phyloP scores from a whole-genome alignment of 768 basidiomycete genomes.

The Baorangia bicolor region DNA sequence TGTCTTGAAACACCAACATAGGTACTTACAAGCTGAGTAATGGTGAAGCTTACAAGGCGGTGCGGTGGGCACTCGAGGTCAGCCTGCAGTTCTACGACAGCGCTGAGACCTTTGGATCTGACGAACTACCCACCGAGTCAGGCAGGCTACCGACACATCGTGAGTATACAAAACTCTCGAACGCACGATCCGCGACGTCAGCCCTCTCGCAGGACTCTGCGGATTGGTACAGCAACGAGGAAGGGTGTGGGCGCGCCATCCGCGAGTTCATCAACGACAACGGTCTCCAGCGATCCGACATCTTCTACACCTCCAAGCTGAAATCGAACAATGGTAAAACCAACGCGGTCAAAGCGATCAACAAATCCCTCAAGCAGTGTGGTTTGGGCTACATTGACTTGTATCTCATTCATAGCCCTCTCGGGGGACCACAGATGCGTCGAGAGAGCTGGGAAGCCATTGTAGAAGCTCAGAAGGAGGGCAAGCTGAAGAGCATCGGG shows the following conservation, averaged over 20 bases:
- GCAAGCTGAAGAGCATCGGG: not conserved
- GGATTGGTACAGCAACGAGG: constrained; percentile 48
- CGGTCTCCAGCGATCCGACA: constrained; percentile 41
- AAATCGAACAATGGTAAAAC: constrained; percentile 47
- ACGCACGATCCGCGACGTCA: not conserved
- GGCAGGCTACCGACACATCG: constrained; percentile 12
- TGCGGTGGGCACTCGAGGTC: constrained; percentile 12
- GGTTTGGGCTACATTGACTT: not conserved
- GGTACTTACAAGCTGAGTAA: constrained; percentile 7
- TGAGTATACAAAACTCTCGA: not conserved
- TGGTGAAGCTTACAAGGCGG: constrained; percentile 1
- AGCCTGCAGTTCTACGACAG: not conserved
- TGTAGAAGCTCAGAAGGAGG: not conserved
- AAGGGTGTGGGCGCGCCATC: constrained; percentile 61
- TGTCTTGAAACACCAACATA: not conserved
- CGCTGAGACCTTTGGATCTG: not conserved
- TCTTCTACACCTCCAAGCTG: constrained; percentile 74
- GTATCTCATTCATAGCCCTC: constrained; percentile 6
- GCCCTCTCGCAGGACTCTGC: not conserved
- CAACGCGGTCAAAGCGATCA: constrained; percentile 51
- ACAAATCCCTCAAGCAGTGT: constrained; percentile 50
- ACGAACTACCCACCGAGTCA: not conserved
- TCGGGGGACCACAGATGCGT: constrained; percentile 1
- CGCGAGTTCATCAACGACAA: constrained; percentile 48
- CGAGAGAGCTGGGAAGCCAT: constrained; percentile 9